A percentile compares a stretch with the other conserved stretches of the same genome.
These are phyloP conservation scores for Beverwykella pulmonaria DNA, from an alignment of 495 filamentous ascomycete species.

Conservation along the genomic window DNA sequence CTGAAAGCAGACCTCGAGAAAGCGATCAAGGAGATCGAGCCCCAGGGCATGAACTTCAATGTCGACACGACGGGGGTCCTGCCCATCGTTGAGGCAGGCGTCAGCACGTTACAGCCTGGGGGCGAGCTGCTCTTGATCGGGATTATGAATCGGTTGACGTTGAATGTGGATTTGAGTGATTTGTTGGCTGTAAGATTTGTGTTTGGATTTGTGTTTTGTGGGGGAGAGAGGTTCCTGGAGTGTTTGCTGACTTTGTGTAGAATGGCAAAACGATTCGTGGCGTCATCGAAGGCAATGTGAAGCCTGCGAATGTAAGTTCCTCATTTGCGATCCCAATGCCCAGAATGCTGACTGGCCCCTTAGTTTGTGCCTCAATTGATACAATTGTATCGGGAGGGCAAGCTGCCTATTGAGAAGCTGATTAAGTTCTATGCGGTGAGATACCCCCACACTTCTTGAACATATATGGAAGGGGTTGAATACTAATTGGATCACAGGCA, in stretches of 20 bases:
- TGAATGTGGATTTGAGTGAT: conserved; percentile 1
- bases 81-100: conserved; percentile 5
- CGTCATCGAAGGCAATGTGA: conserved; percentile 22
- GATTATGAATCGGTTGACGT: conserved; percentile 2
- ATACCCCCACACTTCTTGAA: not conserved
- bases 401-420: conserved; percentile 42
- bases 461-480: not conserved
- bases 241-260: not conserved
- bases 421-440: conserved; percentile 33
- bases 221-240: too few relatives aligned
- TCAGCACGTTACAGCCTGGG: not conserved
- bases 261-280: conserved; percentile 15
- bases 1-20: not conserved
- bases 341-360: not conserved
- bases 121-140: conserved; percentile 21
- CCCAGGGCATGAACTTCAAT: conserved; percentile 6
- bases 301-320: conserved; percentile 7
- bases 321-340: too few relatives aligned
- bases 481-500: conserved; percentile 52
- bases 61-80: conserved; percentile 21
- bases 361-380: conserved; percentile 35
- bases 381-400: conserved; percentile 43
- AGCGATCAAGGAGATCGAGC: conserved; percentile 5
- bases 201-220: too few relatives aligned
- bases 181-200: conserved; percentile 10